phyloP scores from a whole-genome alignment of 768 basidiomycete genomes.

The Botryobasidium botryosum region DNA sequence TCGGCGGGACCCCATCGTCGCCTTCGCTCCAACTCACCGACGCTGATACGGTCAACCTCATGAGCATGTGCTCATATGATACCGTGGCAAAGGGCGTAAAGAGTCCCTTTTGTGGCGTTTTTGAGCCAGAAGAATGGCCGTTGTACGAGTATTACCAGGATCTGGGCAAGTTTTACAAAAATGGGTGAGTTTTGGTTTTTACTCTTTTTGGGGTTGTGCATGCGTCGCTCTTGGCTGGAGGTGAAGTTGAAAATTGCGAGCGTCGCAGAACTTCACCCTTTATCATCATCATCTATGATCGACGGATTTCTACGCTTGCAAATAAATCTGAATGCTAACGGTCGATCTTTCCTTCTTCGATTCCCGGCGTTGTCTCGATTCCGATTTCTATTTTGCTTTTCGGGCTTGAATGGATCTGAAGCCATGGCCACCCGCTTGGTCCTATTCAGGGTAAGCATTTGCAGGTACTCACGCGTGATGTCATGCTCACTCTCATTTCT shows the following conservation, averaged over 20 bases:
- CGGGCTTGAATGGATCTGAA: background rate
- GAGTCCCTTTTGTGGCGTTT: slow-evolving; percentile 1
- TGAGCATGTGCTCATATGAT: background rate
- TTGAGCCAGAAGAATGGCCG: background rate
- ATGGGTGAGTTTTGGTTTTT: slow-evolving; percentile 1
- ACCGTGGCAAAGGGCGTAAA: background rate
- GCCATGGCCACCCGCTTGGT: background rate
- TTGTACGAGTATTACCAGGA: background rate
- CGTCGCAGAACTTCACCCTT: too few species aligned
- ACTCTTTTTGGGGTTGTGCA: too few species aligned
- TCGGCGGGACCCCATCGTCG: background rate
- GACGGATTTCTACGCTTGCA: too few species aligned
- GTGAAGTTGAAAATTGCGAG: too few species aligned
- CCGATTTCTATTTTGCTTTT: too few species aligned
- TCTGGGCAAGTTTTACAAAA: slow-evolving; percentile 1
- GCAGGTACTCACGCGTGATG: background rate
- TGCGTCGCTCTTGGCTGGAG: too few species aligned
- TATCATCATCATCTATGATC: too few species aligned
- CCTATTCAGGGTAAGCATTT: background rate
- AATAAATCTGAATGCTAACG: too few species aligned
- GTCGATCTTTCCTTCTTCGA: too few species aligned
- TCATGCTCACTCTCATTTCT: background rate
- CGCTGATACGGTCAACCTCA: background rate
- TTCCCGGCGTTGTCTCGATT: too few species aligned
- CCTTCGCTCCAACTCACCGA: background rate